These are phyloP conservation scores for Aspergillus sp. DNA, from an alignment of 2,329 filamentous ascomycete genomes.

Conservation along the genomic window DNA sequence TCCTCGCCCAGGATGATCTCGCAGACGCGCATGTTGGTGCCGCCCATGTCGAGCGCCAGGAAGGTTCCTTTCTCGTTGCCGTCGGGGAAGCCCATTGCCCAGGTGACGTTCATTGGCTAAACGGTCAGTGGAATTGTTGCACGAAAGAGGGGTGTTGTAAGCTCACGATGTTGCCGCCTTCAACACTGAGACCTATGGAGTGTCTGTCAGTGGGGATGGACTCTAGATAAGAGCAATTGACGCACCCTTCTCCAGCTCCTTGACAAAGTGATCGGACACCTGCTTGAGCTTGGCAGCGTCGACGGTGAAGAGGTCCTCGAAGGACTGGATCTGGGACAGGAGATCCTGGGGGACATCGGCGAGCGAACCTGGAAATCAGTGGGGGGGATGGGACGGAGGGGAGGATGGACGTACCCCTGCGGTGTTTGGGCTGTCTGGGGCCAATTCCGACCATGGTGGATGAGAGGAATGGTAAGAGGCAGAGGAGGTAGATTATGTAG, in stretches of 20 bases:
- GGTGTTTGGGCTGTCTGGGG: slow-evolving; percentile 56
- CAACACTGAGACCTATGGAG: slow-evolving; percentile 60
- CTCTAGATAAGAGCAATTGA: slow-evolving; percentile 2
- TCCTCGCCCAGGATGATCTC: slow-evolving; percentile 81
- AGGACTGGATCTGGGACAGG: slow-evolving; percentile 65
- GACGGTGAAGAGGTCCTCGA: slow-evolving; percentile 79
- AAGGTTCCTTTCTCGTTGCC: slow-evolving; percentile 81
- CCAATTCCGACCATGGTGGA: slow-evolving; percentile 55
- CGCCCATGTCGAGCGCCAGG: slow-evolving; percentile 88
- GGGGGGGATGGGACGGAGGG: slow-evolving; percentile 5
- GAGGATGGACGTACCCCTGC: slow-evolving; percentile 56
- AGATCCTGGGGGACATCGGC: slow-evolving; percentile 82
- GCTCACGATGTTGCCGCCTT: slow-evolving; percentile 85
- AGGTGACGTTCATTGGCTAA: slow-evolving; percentile 95
- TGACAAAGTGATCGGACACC: slow-evolving; percentile 81
- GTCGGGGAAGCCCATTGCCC: slow-evolving; percentile 84
- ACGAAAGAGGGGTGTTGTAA: neutral
- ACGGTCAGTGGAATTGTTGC: slow-evolving; percentile 11
- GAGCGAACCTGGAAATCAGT: slow-evolving; percentile 60
- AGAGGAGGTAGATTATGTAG: slow-evolving; percentile 1
- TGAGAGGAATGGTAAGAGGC: slow-evolving; percentile 1
- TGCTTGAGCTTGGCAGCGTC: slow-evolving; percentile 71
- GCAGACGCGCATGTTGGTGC: slow-evolving; percentile 90
- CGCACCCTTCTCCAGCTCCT: slow-evolving; percentile 75
- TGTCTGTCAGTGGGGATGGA: neutral